These are phyloP conservation scores for Polygonum maritimum DNA, from an alignment of 148 eudicot species.

Conservation along the genomic window DNA sequence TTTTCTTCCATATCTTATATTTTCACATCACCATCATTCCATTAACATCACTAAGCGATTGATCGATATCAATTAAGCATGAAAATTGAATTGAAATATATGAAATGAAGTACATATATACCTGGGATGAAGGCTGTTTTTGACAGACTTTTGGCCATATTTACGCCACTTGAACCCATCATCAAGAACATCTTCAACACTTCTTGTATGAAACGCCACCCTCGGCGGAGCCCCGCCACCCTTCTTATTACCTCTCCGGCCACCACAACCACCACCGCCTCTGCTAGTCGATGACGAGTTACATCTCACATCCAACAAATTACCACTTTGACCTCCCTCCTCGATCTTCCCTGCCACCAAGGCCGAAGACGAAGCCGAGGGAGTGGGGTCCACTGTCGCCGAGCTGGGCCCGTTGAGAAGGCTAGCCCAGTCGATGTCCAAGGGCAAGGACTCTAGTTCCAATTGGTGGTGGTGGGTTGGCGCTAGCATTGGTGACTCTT, in stretches of 20 bases:
- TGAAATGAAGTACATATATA: slow-evolving; percentile 7
- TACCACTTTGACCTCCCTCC: background rate
- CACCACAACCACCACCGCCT: background rate
- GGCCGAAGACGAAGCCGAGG: background rate
- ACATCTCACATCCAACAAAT: background rate
- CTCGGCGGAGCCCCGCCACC: slow-evolving; percentile 45
- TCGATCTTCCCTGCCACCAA: too few relatives aligned
- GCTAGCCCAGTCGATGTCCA: slow-evolving; percentile 14
- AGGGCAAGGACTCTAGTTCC: background rate
- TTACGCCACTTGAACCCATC: slow-evolving; percentile 89
- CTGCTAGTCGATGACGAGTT: background rate
- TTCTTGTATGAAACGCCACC: slow-evolving; percentile 76
- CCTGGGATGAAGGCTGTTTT: slow-evolving; percentile 74
- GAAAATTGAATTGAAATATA: too few relatives aligned
- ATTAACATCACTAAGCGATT: too few relatives aligned
- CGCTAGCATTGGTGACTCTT: background rate
- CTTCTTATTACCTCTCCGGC: slow-evolving; percentile 22
- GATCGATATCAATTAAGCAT: too few relatives aligned
- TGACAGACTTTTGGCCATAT: slow-evolving; percentile 87
- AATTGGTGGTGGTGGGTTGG: background rate
- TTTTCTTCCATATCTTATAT: too few relatives aligned
- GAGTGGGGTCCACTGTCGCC: background rate
- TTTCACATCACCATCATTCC: too few relatives aligned
- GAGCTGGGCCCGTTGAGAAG: slow-evolving; percentile 7
- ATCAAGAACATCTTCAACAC: slow-evolving; percentile 78